Base-by-base conservation (phyloP, 768 basidiomycete genomes). In the Leccinum ochraceum region DNA sequence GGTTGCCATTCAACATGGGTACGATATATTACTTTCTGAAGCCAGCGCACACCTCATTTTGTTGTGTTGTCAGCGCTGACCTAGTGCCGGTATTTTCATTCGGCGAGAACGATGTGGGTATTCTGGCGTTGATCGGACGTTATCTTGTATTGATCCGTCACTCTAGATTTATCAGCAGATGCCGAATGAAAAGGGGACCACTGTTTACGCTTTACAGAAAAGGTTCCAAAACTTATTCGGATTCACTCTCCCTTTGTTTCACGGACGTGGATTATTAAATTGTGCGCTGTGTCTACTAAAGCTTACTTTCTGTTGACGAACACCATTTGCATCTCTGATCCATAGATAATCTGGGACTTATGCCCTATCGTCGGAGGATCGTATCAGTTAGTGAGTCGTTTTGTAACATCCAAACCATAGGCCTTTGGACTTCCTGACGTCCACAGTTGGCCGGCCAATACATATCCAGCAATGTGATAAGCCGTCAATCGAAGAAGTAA, bases 71-170 rank as follows among this genome's bases (percentile, higher is more conserved):
- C 64, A 95, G 94, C 57, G 97, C 97, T 42, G 94, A 95, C 69
- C 80, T 99, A 11, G 97, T 99, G 0, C 97, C 97, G 0, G 95
- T 98, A 3, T 98, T 99, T 71, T 95, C 94, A 6, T 99, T 99
- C 67, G 97, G 97, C 13, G 97, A 99, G 79, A 98, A 98, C 72
- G 97, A 98, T 74, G 95, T 95, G 62, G 9, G 69, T 85, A 81
- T 51, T 13, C 44, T 32, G 7, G 16, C 20, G 53, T 56, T 24
- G 58, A 34, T 20, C 13, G 5, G n/a, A 53, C 13, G 37, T 52
- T 6, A 32, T 10, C 1, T 6, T 39, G 48, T 44, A 36, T 24
- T 66, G 57, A 64, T 46, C 6, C 46, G 10, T 48, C 51, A 7
- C 55, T 32, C 6, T 68, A 98, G 95, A 97, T 99, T 55, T 99